Evolutionary conservation across 2,329 filamentous ascomycete species (phyloP).

Genomic region (Aureobasidium sp.): DNA sequence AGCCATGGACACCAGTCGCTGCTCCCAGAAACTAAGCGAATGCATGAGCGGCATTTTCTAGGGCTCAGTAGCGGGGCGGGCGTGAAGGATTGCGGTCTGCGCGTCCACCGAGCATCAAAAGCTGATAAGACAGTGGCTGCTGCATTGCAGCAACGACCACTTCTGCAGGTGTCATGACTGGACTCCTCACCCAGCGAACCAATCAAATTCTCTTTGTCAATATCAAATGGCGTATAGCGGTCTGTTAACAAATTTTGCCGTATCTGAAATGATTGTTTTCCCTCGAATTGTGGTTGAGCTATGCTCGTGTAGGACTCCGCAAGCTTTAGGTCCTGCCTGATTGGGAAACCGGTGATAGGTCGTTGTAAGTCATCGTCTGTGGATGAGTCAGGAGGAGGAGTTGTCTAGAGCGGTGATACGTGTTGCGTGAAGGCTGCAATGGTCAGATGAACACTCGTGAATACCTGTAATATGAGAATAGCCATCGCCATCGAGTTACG

Average conservation of each 20-base stretch:
- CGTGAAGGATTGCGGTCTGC: slow-evolving; percentile 9
- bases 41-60: slow-evolving; percentile 5
- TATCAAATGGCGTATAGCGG: slow-evolving; percentile 11
- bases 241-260: slow-evolving; percentile 1
- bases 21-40: slow-evolving; percentile 30
- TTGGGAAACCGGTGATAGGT: slow-evolving; percentile 27
- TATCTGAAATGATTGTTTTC: not conserved
- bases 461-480: not conserved
- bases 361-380: not conserved
- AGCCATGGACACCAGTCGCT: slow-evolving; percentile 42
- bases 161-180: slow-evolving; percentile 9
- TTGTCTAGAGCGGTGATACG: slow-evolving; percentile 1
- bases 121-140: slow-evolving; percentile 8
- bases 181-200: not conserved
- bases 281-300: not conserved
- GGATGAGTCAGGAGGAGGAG: slow-evolving; percentile 4
- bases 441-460: not conserved
- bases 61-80: not conserved
- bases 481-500: not conserved
- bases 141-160: not conserved
- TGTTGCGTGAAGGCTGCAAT: not conserved
- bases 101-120: not conserved
- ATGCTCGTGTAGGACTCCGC: slow-evolving; percentile 11
- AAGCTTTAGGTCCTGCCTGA: slow-evolving; percentile 20
- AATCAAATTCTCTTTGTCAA: slow-evolving; percentile 14